Percentiles rank a stretch among this genome's conserved stretches.
Evolutionary conservation across 75 land plant genomes (phyloP).

Genomic region (Ceratopteris richardii): DNA sequence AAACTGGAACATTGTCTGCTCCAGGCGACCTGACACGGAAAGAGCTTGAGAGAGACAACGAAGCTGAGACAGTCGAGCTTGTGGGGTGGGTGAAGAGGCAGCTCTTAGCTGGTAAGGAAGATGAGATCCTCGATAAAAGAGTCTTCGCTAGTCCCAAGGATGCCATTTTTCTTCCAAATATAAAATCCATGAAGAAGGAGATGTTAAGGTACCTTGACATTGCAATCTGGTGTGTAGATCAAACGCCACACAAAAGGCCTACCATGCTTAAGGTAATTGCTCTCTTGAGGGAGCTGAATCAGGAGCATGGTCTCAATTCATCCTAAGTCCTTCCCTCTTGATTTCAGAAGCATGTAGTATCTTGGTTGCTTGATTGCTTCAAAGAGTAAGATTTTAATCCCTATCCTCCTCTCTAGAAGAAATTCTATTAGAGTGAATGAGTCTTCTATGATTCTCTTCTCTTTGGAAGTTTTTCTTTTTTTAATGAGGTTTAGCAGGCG

Average conservation of each 20-base stretch:
- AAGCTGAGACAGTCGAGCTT: constrained; percentile 23
- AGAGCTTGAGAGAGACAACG: no score
- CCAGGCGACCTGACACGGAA: no score
- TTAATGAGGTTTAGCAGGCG: no score
- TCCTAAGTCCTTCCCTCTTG: no score
- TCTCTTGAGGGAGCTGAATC: constrained; percentile 60
- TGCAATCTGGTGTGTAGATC: constrained; percentile 63
- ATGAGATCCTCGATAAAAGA: constrained; percentile 52
- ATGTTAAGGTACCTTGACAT: constrained; percentile 46
- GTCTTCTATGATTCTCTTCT: no score
- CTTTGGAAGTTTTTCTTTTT: no score
- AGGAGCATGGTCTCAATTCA: constrained; percentile 21
- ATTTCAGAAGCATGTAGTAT: no score
- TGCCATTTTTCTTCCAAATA: background rate
- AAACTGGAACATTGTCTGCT: constrained; percentile 22
- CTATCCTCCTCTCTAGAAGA: no score
- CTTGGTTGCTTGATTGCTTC: no score
- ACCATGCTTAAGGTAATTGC: constrained; percentile 86
- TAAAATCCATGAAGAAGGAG: constrained; percentile 33
- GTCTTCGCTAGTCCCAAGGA: background rate
- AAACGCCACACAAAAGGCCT: constrained; percentile 52
- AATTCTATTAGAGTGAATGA: no score
- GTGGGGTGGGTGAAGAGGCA: constrained; percentile 44
- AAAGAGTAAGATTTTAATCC: no score
- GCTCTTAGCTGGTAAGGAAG: constrained; percentile 35